Evolutionary conservation across 345 rosid species (phyloP), one percentile per base, ranked within the genome.

Genomic region (Arabidopsis arenosa): DNA sequence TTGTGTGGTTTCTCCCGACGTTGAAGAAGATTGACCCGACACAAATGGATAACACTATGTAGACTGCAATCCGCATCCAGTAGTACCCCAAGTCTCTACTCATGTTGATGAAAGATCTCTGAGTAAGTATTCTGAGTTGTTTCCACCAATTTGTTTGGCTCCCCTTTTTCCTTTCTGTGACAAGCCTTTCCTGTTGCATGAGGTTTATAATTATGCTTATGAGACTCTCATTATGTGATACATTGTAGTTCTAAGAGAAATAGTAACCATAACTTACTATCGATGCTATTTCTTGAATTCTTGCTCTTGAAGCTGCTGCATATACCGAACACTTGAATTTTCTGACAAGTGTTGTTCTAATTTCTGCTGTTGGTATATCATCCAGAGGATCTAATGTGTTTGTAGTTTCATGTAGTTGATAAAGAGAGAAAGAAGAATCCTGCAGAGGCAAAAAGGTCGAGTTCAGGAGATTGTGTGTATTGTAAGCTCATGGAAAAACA

Each of bases 101-200:
- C 94, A 91, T 91, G 90, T 91, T 91, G 69, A 91, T 79, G 73
- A 82, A 85, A 63, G 97, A 91, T 76, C 97, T 76, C 43, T 74
- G 70, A 36, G 97, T 91, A 75, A 91, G 80, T 56, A 86, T 80
- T 28, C 73, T 54, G 37, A 91, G 90, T 55, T 91, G 97, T 82
- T 84, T 89, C 84, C 81, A 73, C 94, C 91, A 81, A 26, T 80
- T 84, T 65, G 92, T 84, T 81, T 85, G 60, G 52, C 92, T 85
- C 61, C 74, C 71, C 1, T 63, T 35, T 28, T 26, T 48, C 59
- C 44, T 55, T 53, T 82, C 87, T 10, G 55, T 74, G 58, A 21
- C 26, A 47, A 56, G 13, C 30, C 56, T 56, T 58, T 80, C 82
- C 96, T 90, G 86, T 83, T 79, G 53, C 61, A 60, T 12, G 44